Base-by-base conservation (phyloP, 805 yeast genomes). In the Starmera pachycereana region DNA sequence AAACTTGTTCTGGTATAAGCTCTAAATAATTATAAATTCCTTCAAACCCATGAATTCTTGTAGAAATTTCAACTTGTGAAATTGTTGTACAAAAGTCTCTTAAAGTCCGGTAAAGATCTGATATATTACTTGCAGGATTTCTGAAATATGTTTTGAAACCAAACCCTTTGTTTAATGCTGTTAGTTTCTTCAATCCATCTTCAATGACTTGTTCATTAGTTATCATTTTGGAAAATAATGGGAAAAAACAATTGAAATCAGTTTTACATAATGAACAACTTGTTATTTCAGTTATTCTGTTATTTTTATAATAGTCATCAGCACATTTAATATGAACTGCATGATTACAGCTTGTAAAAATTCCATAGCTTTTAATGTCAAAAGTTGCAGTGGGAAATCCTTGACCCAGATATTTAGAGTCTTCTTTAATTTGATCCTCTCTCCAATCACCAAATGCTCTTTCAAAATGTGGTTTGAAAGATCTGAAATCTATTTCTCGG, bases 201-300 rank as follows among this genome's bases (percentile, higher is more conserved):
- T 5, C 3, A 22, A 22, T 22, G 27, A 38, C 10, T 27, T 38
- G 59, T 48, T 77, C 40, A 27, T 32, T 30, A 32, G 40, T 35
- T 29, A 78, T 3, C 62, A 48, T 2, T 66, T 51, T 71, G 81
- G 77, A 36, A 74, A 44, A 53, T 1, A 81, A 62, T 0, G 95
- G 96, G 36, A 86, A 60, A 50, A 85, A 85, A 43, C 76, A 66
- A 50, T 86, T 85, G 58, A 79, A 82, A 30, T 81, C 71, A 0
- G 96, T 84, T 45, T 88, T 87, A 66, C 99, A 92, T 33, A 92
- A 68, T 0, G 98, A 97, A 57, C 99, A 92, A n/a, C 86, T 62
- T 22, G 27, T 3, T 7, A 22, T 2, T 22, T 22, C 27, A 22
- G 4, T 7, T 22, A 4, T 22, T 46, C 67, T 44, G 76, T 83